phyloP scores from a whole-genome alignment of 441 rosid species.

The Gossypium davidsonii region DNA sequence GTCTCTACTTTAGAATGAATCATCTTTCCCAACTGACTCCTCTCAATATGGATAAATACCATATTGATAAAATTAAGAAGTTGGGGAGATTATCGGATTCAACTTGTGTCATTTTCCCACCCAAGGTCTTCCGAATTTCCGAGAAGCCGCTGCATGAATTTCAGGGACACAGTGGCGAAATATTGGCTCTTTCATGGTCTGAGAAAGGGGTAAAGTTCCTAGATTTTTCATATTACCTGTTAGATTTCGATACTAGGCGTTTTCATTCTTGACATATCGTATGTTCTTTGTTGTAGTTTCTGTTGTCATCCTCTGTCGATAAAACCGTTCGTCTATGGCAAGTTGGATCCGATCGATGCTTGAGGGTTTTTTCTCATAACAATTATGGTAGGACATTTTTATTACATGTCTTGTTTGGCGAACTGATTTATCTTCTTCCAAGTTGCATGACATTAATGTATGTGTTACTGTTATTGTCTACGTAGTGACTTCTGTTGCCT shows the following conservation, averaged over 20 bases:
- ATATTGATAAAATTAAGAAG: conserved; percentile 37
- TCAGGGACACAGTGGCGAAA: conserved; percentile 60
- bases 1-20: conserved; percentile 61
- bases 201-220: conserved; percentile 48
- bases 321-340: conserved; percentile 62
- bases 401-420: not conserved
- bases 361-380: conserved; percentile 48
- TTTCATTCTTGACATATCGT: not conserved
- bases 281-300: conserved; percentile 23
- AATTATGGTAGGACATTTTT: conserved; percentile 41
- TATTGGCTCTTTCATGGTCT: conserved; percentile 92
- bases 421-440: not conserved
- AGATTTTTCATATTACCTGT: not conserved
- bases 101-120: conserved; percentile 73
- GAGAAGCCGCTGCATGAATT: conserved; percentile 85
- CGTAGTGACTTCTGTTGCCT: conserved; percentile 59
- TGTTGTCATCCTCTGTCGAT: conserved; percentile 56
- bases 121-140: conserved; percentile 54
- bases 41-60: conserved; percentile 37
- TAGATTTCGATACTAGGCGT: not conserved
- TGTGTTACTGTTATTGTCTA: not conserved
- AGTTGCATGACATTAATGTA: not conserved
- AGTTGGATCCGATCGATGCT: conserved; percentile 49
- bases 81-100: conserved; percentile 48
- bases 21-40: conserved; percentile 47